A percentile compares a stretch with the other conserved stretches of the same genome.
Evolutionary conservation across 192 early-diverging fungal species (phyloP).

Genomic region (Physocladia obscura): DNA sequence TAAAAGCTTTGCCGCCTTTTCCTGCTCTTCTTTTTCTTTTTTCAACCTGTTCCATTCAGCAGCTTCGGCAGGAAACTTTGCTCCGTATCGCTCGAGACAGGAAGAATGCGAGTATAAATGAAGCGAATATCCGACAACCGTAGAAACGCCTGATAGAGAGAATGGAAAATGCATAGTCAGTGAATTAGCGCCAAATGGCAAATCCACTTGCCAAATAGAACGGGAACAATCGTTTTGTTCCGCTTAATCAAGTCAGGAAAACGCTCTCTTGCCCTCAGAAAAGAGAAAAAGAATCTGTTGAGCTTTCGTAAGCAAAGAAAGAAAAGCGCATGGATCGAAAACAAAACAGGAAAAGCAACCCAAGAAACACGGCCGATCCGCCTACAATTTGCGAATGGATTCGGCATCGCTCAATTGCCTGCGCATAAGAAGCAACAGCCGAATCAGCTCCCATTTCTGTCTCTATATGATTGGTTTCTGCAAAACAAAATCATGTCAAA

Average conservation of each 20-base stretch:
- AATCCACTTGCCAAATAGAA: neutral
- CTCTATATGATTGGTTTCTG: too few species aligned
- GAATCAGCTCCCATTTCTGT: too few species aligned
- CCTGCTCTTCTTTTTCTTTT: slow-evolving; percentile 8
- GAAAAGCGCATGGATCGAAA: too few species aligned
- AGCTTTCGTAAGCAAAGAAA: too few species aligned
- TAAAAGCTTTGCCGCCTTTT: too few species aligned
- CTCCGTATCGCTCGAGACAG: slow-evolving; percentile 20
- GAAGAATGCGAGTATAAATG: slow-evolving; percentile 18
- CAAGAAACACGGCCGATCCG: neutral
- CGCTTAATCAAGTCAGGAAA: slow-evolving; percentile 1
- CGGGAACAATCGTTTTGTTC: slow-evolving; percentile 4
- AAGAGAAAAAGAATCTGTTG: slow-evolving; percentile 1
- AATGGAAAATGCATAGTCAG: neutral
- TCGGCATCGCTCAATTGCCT: slow-evolving; percentile 8
- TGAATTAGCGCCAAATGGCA: too few species aligned
- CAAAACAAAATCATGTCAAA: too few species aligned
- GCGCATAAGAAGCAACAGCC: slow-evolving; percentile 16
- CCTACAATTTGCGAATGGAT: slow-evolving; percentile 14
- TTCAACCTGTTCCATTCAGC: neutral
- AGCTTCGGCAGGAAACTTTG: slow-evolving; percentile 17
- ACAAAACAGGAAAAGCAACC: too few species aligned
- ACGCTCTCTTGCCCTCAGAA: neutral
- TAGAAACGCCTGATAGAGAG: neutral
- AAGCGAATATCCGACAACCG: slow-evolving; percentile 9